Evolutionary conservation across 768 basidiomycete species (phyloP), one percentile per base, ranked within the genome.

Genomic region (Xerocomus potaroensis): DNA sequence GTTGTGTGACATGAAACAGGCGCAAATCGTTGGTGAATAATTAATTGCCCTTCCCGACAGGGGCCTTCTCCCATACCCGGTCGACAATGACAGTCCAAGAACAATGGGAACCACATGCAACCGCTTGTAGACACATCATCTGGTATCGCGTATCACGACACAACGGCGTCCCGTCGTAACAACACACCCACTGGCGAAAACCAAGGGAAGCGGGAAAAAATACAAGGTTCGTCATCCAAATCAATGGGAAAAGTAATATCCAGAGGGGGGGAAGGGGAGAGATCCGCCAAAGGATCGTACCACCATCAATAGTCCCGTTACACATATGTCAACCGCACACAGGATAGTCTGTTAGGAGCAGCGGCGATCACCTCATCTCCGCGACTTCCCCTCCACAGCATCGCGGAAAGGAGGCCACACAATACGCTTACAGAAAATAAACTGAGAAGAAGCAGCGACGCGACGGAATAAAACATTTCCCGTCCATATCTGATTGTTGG

Each of bases 301-400:
- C n/a, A n/a, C n/a, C 19, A 35, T 35, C 34, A 35, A 14, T 21
- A 5, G 11, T 35, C 34, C 14, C 34, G 14, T 35, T n/a, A n/a
- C n/a, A n/a, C n/a, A 21, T 19, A 35, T 12, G 4, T 11, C 22
- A 6, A 8, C n/a, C 19, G 7, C 14, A 21, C 55, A 57, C 47
- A 61, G 49, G 53, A 48, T 48, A 10, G 10, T 29, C 2, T 30
- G 5, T 54, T 51, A 63, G 61, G 61, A 51, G 59, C 14, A 32
- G 55, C 59, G 61, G 62, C 52, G 50, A 62, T 59, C 61, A 54
- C 11, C 45, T 59, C 62, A 62, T 64, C 43, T 64, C 62, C 62
- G 59, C 43, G 12, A 33, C 23, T n/a, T 44, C 19, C 33, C 22
- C 46, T 15, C 53, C 19, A 55, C 53, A 63, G 52, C 47, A 48